phyloP scores from a whole-genome alignment of 495 filamentous ascomycete species.

The Aspergillus asperescens region DNA sequence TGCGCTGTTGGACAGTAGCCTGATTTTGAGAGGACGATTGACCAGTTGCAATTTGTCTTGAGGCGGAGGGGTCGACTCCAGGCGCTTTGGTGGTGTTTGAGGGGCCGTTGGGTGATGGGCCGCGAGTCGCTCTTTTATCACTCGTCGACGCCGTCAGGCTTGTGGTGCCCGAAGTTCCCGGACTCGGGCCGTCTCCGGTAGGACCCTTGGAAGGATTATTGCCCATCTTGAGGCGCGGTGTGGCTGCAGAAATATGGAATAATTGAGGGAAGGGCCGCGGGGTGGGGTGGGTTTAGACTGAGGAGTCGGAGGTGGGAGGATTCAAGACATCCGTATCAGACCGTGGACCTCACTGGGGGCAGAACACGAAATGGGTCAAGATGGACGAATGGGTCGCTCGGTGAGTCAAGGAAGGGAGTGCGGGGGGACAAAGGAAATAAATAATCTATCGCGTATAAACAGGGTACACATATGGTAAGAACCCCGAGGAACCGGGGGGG shows the following conservation, averaged over 20 bases:
- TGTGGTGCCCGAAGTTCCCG: conserved; percentile 24
- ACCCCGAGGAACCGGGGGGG: conserved; percentile 1
- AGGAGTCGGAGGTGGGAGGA: conserved; percentile 5
- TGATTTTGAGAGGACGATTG: conserved; percentile 36
- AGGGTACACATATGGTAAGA: conserved; percentile 6
- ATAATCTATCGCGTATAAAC: conserved; percentile 5
- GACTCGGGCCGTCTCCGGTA: conserved; percentile 31
- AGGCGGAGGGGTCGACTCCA: conserved; percentile 39
- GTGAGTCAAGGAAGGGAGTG: background rate
- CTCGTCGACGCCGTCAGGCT: conserved; percentile 20
- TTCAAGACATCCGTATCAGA: conserved; percentile 23
- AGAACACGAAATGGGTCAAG: conserved; percentile 8
- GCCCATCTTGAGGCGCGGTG: conserved; percentile 33
- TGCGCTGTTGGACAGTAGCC: conserved; percentile 34
- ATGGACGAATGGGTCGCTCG: background rate
- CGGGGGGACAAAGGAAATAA: conserved; percentile 5
- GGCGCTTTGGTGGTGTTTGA: conserved; percentile 34
- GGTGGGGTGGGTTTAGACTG: background rate
- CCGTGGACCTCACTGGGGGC: conserved; percentile 15
- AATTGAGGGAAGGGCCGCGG: background rate
- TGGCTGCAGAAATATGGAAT: background rate
- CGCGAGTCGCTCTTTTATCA: conserved; percentile 38
- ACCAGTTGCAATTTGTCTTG: conserved; percentile 39
- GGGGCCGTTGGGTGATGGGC: conserved; percentile 38
- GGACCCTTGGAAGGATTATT: conserved; percentile 48